These are phyloP conservation scores for Peronospora destructor DNA, from an alignment of 352 stramenopile genomes.

Conservation along the genomic window DNA sequence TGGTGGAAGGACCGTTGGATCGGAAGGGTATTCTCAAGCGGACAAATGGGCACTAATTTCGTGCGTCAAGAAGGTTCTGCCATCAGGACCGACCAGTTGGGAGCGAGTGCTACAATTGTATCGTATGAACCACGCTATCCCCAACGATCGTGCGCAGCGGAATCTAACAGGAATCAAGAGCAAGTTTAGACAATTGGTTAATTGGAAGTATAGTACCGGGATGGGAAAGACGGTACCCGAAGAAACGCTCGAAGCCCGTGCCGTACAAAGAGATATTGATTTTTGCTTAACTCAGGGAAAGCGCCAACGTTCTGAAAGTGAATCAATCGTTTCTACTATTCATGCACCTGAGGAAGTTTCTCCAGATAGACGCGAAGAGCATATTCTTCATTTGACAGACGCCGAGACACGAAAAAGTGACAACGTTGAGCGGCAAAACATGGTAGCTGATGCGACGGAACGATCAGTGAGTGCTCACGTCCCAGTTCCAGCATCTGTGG, in stretches of 20 bases:
- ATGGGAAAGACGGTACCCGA: conserved; percentile 5
- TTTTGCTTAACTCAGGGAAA: conserved; percentile 8
- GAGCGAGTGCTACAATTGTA: conserved; percentile 31
- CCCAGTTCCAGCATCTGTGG: conserved; percentile 4
- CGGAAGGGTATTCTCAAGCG: conserved; percentile 27
- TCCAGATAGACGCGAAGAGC: conserved; percentile 4
- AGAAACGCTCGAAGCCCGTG: conserved; percentile 27
- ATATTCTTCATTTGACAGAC: not conserved
- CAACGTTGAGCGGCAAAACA: conserved; percentile 12
- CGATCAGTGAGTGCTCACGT: conserved; percentile 8
- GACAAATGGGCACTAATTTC: conserved; percentile 23
- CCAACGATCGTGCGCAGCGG: conserved; percentile 23
- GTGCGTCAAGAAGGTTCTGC: conserved; percentile 25
- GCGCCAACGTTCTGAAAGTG: conserved; percentile 9
- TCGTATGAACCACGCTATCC: conserved; percentile 19
- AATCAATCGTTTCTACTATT: conserved; percentile 5
- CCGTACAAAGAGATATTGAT: conserved; percentile 25
- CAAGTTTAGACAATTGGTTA: conserved; percentile 36
- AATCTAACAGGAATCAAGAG: conserved; percentile 24
- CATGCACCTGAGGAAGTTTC: conserved; percentile 7
- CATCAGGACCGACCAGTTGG: conserved; percentile 21
- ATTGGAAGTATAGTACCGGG: conserved; percentile 17
- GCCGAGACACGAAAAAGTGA: conserved; percentile 14
- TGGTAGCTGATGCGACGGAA: conserved; percentile 1
- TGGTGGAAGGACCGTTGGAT: conserved; percentile 23